Base-by-base conservation (phyloP, 2,329 filamentous ascomycete genomes). In the Penicillium sp. region DNA sequence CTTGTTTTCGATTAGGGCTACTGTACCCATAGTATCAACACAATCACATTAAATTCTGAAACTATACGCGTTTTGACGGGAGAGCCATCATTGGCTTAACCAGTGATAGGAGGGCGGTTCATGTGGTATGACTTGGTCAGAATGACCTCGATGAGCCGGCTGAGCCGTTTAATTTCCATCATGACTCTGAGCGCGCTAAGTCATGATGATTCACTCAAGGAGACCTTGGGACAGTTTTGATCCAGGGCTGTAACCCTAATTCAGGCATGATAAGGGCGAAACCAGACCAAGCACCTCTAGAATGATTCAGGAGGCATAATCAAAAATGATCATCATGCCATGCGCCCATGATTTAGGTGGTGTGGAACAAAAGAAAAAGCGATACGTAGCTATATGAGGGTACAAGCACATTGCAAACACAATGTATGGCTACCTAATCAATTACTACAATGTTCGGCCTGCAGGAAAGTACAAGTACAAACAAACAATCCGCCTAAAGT, bases 1-100 rank as follows among this genome's bases (percentile, higher is more conserved):
- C 47, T 40, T 40, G 32, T n/a, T 42, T 14, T 38, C 13, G n/a
- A 36, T 36, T 31, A 56, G 63, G 63, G 61, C 61, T 65, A 64
- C 61, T 64, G 53, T 62, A 63, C 63, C 62, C 61, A 43, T 50
- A 31, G 11, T 22, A 21, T 56, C 42, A 43, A 54, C 48, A 52
- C 9, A 44, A 49, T 40, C 13, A 24, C 13, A 40, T 34, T 53
- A n/a, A 45, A 47, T 32, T 18, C 18, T 18, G 18, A 18, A 18
- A 18, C 18, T 18, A 18, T 18, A 18, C 18, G 18, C 18, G 18
- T 18, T 18, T 18, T 18, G 18, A 18, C 18, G 18, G 18, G 18
- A 18, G 18, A 18, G 18, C 18, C 18, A 18, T 18, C 18, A 18
- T 6, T 27, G 4, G 8, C 8, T 2, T 6, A 27, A 6, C 3